Base-by-base conservation (phyloP, 352 stramenopile genomes). In the Phytophthora litchii region DNA sequence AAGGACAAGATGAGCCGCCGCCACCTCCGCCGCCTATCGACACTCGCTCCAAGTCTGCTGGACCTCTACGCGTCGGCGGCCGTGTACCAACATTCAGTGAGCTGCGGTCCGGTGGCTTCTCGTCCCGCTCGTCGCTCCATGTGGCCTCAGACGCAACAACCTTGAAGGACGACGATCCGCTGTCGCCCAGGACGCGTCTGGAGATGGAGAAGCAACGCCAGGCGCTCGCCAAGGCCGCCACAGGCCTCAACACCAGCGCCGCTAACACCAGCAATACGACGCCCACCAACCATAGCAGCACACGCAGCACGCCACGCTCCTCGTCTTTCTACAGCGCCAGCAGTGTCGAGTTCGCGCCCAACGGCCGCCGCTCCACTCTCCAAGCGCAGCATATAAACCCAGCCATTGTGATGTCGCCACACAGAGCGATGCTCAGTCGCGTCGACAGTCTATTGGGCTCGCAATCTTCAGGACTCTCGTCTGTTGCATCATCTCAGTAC, bases 371-470 rank as follows among this genome's bases (percentile, higher is more conserved):
- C 46, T 55, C 54, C 21, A 31, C 59, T 7, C 35, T 37, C 14
- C 57, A 56, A 17, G 36, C 20, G 16, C 37, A 67, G 20, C 43
- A 45, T 9, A 13, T 50, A 25, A 47, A 64, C 10, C 12, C 52
- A 17, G 32, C 38, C 17, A 60, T 27, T 32, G 76, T 65, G n/a
- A 46, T 92, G 17, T 92, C 83, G 12, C 83, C 83, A 0, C 76
- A 88, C 32, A 76, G 82, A 36, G 74, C 76, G 42, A 78, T 92
- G 45, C 58, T 86, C 37, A 76, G 83, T 55, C 72, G 76, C 16
- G 71, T 92, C 5, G 83, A 83, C 47, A 86, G 79, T 31, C 53
- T 80, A 5, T 52, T 84, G 37, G 74, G 74, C 21, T 56, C 59
- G 8, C 50, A 71, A 14, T 60, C 64, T 32, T 9, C 36, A 14